A percentile compares a stretch with the other conserved stretches of the same genome.
These are phyloP conservation scores for Hypoxylon trugodes DNA, from an alignment of 495 filamentous ascomycete species.

Conservation along the genomic window DNA sequence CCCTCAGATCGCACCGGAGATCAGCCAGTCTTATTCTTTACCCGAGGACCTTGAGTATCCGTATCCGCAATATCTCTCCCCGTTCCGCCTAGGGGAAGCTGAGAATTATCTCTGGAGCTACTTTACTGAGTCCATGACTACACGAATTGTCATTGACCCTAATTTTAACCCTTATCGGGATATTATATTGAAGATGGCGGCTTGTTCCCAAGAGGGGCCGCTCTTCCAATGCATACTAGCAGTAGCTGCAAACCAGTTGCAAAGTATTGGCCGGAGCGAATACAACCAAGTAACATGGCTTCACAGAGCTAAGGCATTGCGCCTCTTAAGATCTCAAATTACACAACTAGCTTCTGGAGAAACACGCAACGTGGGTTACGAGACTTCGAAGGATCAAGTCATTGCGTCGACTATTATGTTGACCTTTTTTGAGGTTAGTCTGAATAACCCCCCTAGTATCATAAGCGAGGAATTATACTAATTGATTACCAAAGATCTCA, in stretches of 20 bases:
- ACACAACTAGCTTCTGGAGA: slow-evolving; percentile 6
- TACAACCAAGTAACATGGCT: slow-evolving; percentile 26
- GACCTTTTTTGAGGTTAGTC: slow-evolving; percentile 32
- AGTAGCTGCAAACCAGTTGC: slow-evolving; percentile 28
- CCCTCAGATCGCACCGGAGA: not conserved
- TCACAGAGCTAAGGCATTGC: slow-evolving; percentile 30
- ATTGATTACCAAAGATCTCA: slow-evolving; percentile 17
- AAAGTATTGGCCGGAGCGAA: slow-evolving; percentile 30
- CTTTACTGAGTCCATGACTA: slow-evolving; percentile 22
- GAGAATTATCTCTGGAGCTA: slow-evolving; percentile 32
- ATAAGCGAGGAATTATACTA: not conserved
- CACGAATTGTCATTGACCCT: slow-evolving; percentile 29
- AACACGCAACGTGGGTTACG: not conserved
- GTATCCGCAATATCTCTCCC: slow-evolving; percentile 22
- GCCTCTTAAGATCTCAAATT: slow-evolving; percentile 19
- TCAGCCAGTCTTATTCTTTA: not conserved
- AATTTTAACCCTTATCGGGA: slow-evolving; percentile 28
- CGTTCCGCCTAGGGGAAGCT: slow-evolving; percentile 20
- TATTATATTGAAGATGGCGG: slow-evolving; percentile 27
- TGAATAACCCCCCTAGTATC: not conserved
- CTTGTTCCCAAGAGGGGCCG: slow-evolving; percentile 18
- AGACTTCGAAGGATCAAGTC: slow-evolving; percentile 23
- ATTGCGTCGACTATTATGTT: slow-evolving; percentile 37
- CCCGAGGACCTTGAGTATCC: not conserved
- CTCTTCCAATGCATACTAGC: slow-evolving; percentile 35